Base-by-base conservation (phyloP, 1,284 basidiomycete species). In the Cryptococcus sp. region DNA sequence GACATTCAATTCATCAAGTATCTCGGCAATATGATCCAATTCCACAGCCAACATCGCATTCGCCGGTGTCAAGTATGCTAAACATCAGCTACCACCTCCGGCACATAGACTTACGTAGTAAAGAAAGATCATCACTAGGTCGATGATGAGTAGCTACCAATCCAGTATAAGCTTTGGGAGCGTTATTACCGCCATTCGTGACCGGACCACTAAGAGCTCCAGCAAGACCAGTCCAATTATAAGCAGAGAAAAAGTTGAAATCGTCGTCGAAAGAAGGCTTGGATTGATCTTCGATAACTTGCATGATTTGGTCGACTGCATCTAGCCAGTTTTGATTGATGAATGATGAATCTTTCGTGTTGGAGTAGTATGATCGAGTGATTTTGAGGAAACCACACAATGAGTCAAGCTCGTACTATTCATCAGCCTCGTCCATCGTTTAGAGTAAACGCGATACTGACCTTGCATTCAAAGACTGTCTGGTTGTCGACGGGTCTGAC, bases 201-300 rank as follows among this genome's bases (percentile, higher is more conserved):
- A 46, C 45, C 11, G 28, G n/a, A 10, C 18, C 18, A 23, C n/a
- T 16, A 16, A 32, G 45, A 4, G 45, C 22, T 14, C 45, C 45
- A 25, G 45, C 18, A 2, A 31, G 14, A 14, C 45, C 45, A 23
- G 45, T 46, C 23, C 22, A 46, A 31, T 32, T 46, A 25, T 46
- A 46, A 31, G 11, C 14, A 14, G 18, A 19, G 45, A 24, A 76
- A 59, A 85, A 82, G 66, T 86, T 83, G 72, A 82, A 87, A 34
- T 34, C 32, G 7, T 78, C 76, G 58, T 86, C 85, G 58, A 85
- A 87, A 1, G 84, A 82, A 2, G 82, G 72, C 56, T 86, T 83
- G 1, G 85, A 86, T 64, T 88, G 86, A 62, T 88, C 85, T 50
- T 82, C 76, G 45, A 88, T 84, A 45, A 88, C 84, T 31, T 81